Evolutionary conservation across 176 grass and related monocot species (phyloP), one percentile per base, ranked within the genome.

Genomic region (Rhynchospora tenuis): DNA sequence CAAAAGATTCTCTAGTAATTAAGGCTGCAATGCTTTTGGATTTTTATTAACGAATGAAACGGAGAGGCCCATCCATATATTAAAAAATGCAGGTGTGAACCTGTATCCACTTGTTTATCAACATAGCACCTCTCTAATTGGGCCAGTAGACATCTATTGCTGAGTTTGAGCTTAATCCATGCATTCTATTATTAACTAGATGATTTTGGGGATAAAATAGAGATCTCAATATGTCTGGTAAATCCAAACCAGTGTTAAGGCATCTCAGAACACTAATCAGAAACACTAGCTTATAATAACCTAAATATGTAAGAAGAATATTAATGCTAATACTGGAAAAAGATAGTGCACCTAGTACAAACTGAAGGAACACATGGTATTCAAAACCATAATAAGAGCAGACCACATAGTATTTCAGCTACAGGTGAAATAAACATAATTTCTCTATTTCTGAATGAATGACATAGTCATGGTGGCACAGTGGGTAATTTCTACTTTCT

Each of bases 51-150:
- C 14, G 19, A 33, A 17, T n/a, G 24, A 65, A 65, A 29, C 31
- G 26, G 10, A 31, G 33, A 45, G n/a, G 38, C 38, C 7, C 2
- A 44, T 28, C 72, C 72, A 54, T 26, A 75, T 42, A 52, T 54
- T 26, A 51, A 47, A 4, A 75, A 75, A 75, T 43, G 65, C 31
- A 69, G 65, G 28, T 69, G 27, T 17, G 28, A 69, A 69, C 16
- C 12, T 33, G 24, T 66, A 14, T 31, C 63, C 27, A 29, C 42
- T 19, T 71, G n/a, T 19, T 48, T 47, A 44, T 73, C 38, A 73
- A 73, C 69, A 42, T 73, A 73, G 14, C 71, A 51, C 46, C 46
- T 75, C 23, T 17, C 72, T 47, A 75, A 22, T 75, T 75, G 47
- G 46, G 47, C 27, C 47, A 75, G 9, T 54, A 28, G 45, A 75